Conservation (phyloP, 345 rosid species). For the Angophora floribunda region DNA sequence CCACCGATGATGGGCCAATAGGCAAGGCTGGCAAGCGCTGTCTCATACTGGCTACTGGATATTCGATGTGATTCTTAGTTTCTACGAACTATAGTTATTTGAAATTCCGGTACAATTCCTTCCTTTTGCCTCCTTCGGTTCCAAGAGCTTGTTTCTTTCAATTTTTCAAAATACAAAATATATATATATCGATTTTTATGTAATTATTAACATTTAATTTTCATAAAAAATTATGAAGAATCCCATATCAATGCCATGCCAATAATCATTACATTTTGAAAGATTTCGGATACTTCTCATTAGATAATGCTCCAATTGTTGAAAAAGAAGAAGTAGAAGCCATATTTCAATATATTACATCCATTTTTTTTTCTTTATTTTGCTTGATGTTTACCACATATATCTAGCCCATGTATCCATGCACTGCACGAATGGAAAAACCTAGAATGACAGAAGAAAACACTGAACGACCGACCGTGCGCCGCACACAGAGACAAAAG, state of each 20-base stretch:
- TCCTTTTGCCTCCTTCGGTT: background rate
- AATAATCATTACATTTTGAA: background rate
- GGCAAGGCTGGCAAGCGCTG: background rate
- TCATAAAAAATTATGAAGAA: background rate
- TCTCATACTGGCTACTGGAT: background rate
- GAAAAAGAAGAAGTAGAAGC: background rate
- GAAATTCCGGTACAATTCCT: background rate
- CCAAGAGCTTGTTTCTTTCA: background rate
- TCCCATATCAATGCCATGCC: background rate
- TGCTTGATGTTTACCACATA: background rate
- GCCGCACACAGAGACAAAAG: background rate
- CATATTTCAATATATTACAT: background rate
- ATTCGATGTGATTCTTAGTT: background rate
- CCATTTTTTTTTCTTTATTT: background rate
- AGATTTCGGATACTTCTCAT: background rate
- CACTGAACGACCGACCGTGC: background rate
- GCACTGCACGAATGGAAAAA: background rate
- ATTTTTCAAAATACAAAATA: background rate
- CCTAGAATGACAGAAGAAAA: background rate
- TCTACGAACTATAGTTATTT: background rate
- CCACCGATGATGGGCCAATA: background rate
- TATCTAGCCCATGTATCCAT: background rate
- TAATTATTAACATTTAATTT: background rate
- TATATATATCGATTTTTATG: background rate
- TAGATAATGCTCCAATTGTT: background rate